These are phyloP conservation scores for Ascocoryne sarcoides DNA, from an alignment of 2,329 filamentous ascomycete genomes.

Conservation along the genomic window DNA sequence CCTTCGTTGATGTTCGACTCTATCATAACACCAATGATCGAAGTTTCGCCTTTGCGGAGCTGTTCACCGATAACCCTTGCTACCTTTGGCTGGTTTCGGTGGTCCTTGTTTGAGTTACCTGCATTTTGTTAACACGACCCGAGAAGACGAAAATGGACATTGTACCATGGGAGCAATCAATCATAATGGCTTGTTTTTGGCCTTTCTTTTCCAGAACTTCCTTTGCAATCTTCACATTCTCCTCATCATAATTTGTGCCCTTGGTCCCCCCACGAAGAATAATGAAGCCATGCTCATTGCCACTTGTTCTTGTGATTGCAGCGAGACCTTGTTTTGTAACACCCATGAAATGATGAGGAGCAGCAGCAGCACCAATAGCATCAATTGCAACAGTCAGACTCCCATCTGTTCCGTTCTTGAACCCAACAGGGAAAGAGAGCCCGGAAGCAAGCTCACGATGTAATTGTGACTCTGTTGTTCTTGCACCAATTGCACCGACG, in stretches of 20 bases:
- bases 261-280: constrained; percentile 86
- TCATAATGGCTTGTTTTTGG: constrained; percentile 85
- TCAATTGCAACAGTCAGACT: constrained; percentile 87
- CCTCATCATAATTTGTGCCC: constrained; percentile 88
- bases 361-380: constrained; percentile 77
- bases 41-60: constrained; percentile 75
- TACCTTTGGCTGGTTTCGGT: constrained; percentile 94
- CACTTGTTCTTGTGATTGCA: constrained; percentile 84
- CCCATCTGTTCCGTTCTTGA: constrained; percentile 98
- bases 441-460: constrained; percentile 94
- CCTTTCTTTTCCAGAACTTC: constrained; percentile 74
- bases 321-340: constrained; percentile 96
- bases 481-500: constrained; percentile 87
- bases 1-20: constrained; percentile 95
- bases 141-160: too few species aligned
- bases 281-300: constrained; percentile 96
- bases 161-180: constrained; percentile 97
- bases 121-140: constrained; percentile 10
- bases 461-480: constrained; percentile 93
- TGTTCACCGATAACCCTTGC: constrained; percentile 76
- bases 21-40: constrained; percentile 96
- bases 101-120: constrained; percentile 97
- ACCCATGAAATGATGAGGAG: constrained; percentile 95
- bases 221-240: constrained; percentile 70
- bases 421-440: constrained; percentile 93